Base-by-base conservation (phyloP, 495 filamentous ascomycete genomes). In the Podospora pseudoanserina region DNA sequence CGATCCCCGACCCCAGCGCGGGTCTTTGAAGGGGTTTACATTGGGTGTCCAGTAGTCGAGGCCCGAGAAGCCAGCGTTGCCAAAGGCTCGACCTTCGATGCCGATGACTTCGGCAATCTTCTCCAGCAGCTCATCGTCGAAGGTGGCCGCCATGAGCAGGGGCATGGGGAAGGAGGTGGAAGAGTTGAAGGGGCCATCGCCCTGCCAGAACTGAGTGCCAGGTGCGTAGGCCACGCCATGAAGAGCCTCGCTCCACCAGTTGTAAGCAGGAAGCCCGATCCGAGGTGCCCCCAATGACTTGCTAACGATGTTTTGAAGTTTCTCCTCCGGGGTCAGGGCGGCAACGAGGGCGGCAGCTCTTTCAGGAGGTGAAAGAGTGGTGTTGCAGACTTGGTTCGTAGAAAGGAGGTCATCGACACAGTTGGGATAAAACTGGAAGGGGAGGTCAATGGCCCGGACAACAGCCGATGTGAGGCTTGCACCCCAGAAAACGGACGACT, bases 11-110 rank as follows among this genome's bases (percentile, higher is more conserved):
- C 82, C 82, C 79, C 82, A 81, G 64, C 79, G 73, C 4, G 83
- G 83, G 56, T 83, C 80, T 44, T 75, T 75, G 79, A 88, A 91
- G 1, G 85, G 81, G 73, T 92, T 92, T 76, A 91, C 89, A 70
- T 91, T 89, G 1, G 89, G 89, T 0, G 89, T 85, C 79, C 87
- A 92, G 64, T 80, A 86, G 72, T 91, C 86, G 5, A 91, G 74
- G 0, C 86, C 86, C 54, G 81, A 82, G 20, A 81, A 76, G 19
- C 84, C 85, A 18, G 67, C 82, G 67, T 92, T 92, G 74, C 80
- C 88, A 72, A 88, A 91, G 2, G 89, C 88, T n/a, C 89, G 80
- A 9, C 84, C 87, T 74, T 92, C 88, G 6, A 83, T 91, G 15
- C 82, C 82, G 44, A 91, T 85, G 55, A 77, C 71, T 11, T 66